Evolutionary conservation across 495 filamentous ascomycete species (phyloP).

Genomic region (Penicillium antarcticum): DNA sequence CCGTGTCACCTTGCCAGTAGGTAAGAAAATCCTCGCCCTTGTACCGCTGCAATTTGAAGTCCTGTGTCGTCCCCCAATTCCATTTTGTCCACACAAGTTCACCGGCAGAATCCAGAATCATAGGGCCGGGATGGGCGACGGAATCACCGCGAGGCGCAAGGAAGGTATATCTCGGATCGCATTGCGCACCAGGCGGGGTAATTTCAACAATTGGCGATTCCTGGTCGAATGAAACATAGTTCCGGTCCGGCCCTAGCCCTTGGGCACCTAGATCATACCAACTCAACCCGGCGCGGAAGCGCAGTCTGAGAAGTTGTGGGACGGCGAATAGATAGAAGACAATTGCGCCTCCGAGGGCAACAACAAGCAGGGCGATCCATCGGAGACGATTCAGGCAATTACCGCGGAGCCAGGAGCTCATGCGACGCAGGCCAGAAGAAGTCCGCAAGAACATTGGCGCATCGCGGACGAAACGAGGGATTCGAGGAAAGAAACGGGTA

Average conservation of each 20-base stretch:
- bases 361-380: constrained; percentile 9
- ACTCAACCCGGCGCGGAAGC: constrained; percentile 29
- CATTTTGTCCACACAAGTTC: constrained; percentile 44
- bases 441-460: constrained; percentile 29
- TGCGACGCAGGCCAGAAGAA: constrained; percentile 15
- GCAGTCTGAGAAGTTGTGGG: constrained; percentile 30
- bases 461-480: constrained; percentile 15
- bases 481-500: neutral
- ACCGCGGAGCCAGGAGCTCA: constrained; percentile 18
- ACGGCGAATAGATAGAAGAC: constrained; percentile 25
- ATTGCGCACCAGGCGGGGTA: constrained; percentile 26
- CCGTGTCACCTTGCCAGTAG: constrained; percentile 52
- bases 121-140: constrained; percentile 39
- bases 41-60: constrained; percentile 45
- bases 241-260: constrained; percentile 33
- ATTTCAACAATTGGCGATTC: constrained; percentile 34
- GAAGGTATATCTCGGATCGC: constrained; percentile 41
- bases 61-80: constrained; percentile 40
- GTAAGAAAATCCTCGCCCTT: constrained; percentile 46
- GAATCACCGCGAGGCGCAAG: constrained; percentile 43
- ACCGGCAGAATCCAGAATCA: constrained; percentile 44
- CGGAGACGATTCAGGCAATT: neutral
- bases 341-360: constrained; percentile 6
- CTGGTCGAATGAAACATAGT: constrained; percentile 31
- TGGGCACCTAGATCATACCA: constrained; percentile 35